Evolutionary conservation across 176 grass and related monocot genomes (phyloP).

Genomic region (Phragmites australis): DNA sequence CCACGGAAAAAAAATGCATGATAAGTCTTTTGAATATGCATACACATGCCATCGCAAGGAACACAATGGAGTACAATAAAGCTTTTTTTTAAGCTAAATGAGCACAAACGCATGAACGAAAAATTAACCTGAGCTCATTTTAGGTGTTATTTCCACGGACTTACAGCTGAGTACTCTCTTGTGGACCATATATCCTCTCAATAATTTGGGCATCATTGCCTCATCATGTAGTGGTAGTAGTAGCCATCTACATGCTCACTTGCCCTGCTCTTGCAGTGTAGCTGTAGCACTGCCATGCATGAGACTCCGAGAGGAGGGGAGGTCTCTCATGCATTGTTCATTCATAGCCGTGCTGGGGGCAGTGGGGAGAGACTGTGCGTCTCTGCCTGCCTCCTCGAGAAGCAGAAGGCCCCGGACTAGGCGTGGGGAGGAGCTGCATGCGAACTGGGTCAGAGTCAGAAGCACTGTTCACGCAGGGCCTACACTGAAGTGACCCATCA

Average conservation of each 20-base stretch:
- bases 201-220: conserved; percentile 38
- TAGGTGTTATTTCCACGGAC: no score
- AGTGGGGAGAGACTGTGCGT: not conserved
- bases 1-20: no score
- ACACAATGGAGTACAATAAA: no score
- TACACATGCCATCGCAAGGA: no score
- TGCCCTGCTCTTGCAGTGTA: not conserved
- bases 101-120: no score
- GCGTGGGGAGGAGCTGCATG: not conserved
- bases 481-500: conserved; percentile 31
- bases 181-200: no score
- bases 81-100: no score
- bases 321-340: not conserved
- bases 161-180: no score
- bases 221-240: conserved; percentile 1
- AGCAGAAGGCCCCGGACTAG: not conserved
- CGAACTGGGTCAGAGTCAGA: not conserved
- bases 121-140: no score
- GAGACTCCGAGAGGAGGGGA: not conserved
- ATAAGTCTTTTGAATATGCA: no score
- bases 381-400: not conserved
- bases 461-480: not conserved
- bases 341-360: not conserved
- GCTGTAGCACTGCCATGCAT: no score
- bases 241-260: conserved; percentile 11